A percentile compares a stretch with the other conserved stretches of the same genome.
Conservation (phyloP, 2,329 filamentous ascomycete genomes). For the Thielaviopsis ethacetica region DNA sequence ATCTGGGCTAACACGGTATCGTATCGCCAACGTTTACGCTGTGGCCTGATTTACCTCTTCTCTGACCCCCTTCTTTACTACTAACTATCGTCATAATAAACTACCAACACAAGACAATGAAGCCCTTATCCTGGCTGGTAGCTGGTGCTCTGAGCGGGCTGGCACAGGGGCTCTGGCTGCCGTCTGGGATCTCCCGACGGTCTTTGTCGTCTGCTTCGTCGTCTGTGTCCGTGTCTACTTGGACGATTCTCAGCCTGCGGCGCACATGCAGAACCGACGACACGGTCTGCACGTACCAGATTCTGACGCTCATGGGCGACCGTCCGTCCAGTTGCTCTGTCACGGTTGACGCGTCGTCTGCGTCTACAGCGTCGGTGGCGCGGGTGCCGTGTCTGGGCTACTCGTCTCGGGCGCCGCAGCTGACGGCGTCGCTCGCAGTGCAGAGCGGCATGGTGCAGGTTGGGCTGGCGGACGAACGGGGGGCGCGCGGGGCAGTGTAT, state of each 20-base stretch:
- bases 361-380: not conserved
- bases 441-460: not conserved
- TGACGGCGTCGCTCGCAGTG: not conserved
- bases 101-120: not conserved
- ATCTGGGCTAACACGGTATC: too few relatives aligned
- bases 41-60: not conserved
- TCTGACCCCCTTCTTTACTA: not conserved
- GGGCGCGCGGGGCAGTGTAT: not conserved
- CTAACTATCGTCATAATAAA: not conserved
- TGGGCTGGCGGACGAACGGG: not conserved
- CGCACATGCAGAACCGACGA: not conserved
- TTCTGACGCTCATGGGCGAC: not conserved
- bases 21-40: too few relatives aligned
- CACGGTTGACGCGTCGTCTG: not conserved
- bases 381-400: not conserved
- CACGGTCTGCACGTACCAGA: not conserved
- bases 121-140: not conserved
- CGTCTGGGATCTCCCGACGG: not conserved
- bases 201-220: not conserved
- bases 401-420: too few relatives aligned
- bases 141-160: not conserved
- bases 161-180: not conserved
- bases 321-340: not conserved
- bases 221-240: not conserved
- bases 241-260: not conserved